Base-by-base conservation (phyloP, 371 early-diverging fungal species). In the Lichtheimia hyalospora region DNA sequence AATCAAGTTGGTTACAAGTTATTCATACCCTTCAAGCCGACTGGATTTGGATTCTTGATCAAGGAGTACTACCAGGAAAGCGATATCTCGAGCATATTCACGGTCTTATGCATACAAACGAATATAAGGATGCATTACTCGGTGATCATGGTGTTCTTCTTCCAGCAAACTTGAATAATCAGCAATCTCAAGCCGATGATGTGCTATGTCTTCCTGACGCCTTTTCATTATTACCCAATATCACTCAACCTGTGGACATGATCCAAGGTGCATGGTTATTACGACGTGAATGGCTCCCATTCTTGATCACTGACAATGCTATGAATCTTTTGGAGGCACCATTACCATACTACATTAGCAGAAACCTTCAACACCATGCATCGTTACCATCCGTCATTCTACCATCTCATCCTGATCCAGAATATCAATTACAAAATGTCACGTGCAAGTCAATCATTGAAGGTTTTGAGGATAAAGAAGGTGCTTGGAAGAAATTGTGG, bases 1-100 rank as follows among this genome's bases (percentile, higher is more conserved):
- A 52, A 7, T 27, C 62, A 10, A 51, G 60, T 20, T 60, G 63
- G 59, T 43, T 61, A 3, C 67, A 60, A 23, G 53, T 65, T n/a
- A n/a, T 67, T 16, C 59, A 62, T n/a, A 52, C 50, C 5, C 25
- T 58, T 8, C 25, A 42, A 48, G 52, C 62, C 3, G 75, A 74
- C 25, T 82, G 66, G 58, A 64, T 79, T 23, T 74, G 77, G 64
- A 58, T 79, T 2, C 20, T 82, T 24, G 82, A 82, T 25, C 54
- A 63, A n/a, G 58, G 66, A 1, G 69, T 69, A 25, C 7, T 52
- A 66, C 78, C 54, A 40, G 54, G 43, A 48, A 46, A 27, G 58
- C 51, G 58, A n/a, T 46, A 82, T 52, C 64, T 78, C 12, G 71
- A 73, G 24, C 68, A 73, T 3, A 39, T 82, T 0, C 69, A 72